Percentiles rank a stretch among this genome's conserved stretches.
phyloP scores from a whole-genome alignment of 345 rosid species.

The Salix viminalis region DNA sequence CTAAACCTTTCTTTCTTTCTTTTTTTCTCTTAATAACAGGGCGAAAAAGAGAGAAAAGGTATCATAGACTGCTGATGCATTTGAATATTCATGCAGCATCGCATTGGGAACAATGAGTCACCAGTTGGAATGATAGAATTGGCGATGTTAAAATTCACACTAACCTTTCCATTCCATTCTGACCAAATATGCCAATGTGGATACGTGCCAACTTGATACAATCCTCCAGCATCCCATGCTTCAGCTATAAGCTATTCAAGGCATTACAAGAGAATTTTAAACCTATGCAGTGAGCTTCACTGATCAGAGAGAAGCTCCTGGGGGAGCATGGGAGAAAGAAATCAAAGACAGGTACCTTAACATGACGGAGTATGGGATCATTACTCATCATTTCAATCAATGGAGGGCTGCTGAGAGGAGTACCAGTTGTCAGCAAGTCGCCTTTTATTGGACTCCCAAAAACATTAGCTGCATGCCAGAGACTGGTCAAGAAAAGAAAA shows the following conservation, averaged over 20 bases:
- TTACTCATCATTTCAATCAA: slow-evolving; percentile 85
- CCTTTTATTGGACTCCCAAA: slow-evolving; percentile 66
- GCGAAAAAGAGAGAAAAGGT: background rate
- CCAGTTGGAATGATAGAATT: background rate
- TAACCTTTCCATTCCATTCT: slow-evolving; percentile 98
- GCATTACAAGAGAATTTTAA: background rate
- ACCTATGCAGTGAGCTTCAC: background rate
- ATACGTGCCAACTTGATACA: slow-evolving; percentile 93
- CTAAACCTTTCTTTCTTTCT: background rate
- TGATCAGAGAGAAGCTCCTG: background rate
- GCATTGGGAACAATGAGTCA: background rate
- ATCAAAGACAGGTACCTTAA: slow-evolving; percentile 53
- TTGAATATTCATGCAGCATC: background rate
- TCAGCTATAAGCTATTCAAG: slow-evolving; percentile 79
- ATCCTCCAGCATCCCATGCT: slow-evolving; percentile 98
- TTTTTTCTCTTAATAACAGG: background rate
- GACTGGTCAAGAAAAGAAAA: slow-evolving; percentile 40
- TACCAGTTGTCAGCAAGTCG: slow-evolving; percentile 70
- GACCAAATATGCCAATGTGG: slow-evolving; percentile 98
- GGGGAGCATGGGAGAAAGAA: background rate
- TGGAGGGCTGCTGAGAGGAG: slow-evolving; percentile 82
- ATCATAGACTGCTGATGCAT: background rate
- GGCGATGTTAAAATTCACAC: slow-evolving; percentile 16
- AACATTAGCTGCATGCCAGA: slow-evolving; percentile 86
- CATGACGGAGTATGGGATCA: slow-evolving; percentile 82